These are phyloP conservation scores for Myriangium duriaei DNA, from an alignment of 2,329 filamentous ascomycete genomes.

Conservation along the genomic window DNA sequence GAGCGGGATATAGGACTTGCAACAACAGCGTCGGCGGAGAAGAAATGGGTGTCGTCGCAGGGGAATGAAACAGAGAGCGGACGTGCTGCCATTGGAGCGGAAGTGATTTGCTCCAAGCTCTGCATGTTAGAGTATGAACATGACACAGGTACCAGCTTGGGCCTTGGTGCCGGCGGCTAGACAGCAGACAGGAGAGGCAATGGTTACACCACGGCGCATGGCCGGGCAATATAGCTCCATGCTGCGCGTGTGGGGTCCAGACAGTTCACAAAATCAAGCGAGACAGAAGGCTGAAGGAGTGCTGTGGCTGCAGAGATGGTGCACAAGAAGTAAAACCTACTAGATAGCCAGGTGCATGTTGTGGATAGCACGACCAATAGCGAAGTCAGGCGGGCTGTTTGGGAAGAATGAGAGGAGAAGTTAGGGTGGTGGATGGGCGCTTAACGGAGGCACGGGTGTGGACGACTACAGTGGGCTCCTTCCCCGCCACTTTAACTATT, in stretches of 20 bases:
- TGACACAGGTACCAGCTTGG: too few species aligned
- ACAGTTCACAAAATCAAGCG: too few species aligned
- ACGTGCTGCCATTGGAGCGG: neutral
- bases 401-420: too few species aligned
- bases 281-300: too few species aligned
- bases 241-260: too few species aligned
- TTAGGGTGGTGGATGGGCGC: too few species aligned
- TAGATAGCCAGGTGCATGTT: neutral
- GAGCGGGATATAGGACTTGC: slow-evolving; percentile 20
- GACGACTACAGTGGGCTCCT: too few species aligned
- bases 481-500: neutral
- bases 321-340: too few species aligned
- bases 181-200: neutral
- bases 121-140: too few species aligned
- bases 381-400: too few species aligned
- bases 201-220: neutral
- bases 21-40: slow-evolving; percentile 15
- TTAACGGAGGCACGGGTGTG: neutral
- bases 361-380: neutral
- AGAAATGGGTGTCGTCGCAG: neutral
- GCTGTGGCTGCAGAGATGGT: too few species aligned
- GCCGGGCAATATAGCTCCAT: neutral
- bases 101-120: too few species aligned
- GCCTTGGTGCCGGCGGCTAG: neutral
- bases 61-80: neutral